Percentiles rank a stretch among this genome's conserved stretches.
Evolutionary conservation across 305 asterid genomes (phyloP).

Genomic region (Solanum hybrid): DNA sequence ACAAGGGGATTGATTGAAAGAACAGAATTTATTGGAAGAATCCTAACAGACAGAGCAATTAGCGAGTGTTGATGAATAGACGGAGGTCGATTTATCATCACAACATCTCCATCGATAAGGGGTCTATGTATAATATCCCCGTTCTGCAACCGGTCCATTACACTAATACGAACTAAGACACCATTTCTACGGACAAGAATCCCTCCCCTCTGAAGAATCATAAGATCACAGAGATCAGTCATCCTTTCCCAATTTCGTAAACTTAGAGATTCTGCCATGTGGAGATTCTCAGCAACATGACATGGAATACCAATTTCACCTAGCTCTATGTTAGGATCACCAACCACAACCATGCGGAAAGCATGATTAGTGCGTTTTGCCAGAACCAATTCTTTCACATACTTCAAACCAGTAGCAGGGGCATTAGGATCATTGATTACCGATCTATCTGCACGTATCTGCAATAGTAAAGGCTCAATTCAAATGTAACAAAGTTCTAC

Average conservation of each 20-base stretch:
- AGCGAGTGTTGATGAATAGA: conserved; percentile 95
- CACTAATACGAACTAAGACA: conserved; percentile 31
- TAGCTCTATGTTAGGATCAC: conserved; percentile 69
- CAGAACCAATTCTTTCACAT: conserved; percentile 65
- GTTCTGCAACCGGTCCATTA: conserved; percentile 45
- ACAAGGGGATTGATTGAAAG: conserved; percentile 75
- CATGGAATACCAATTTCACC: conserved; percentile 77
- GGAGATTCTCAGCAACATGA: conserved; percentile 58
- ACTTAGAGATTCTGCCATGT: conserved; percentile 50
- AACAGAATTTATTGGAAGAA: conserved; percentile 58
- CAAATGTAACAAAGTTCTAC: conserved; percentile 3
- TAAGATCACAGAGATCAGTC: conserved; percentile 39
- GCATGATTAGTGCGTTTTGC: conserved; percentile 76
- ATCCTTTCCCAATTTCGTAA: conserved; percentile 54
- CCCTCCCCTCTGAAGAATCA: conserved; percentile 44
- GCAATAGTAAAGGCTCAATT: conserved; percentile 28
- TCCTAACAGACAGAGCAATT: conserved; percentile 58
- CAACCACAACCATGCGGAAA: conserved; percentile 90
- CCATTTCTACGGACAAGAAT: conserved; percentile 52
- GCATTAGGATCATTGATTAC: conserved; percentile 43
- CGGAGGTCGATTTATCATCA: conserved; percentile 88
- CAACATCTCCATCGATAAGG: conserved; percentile 71
- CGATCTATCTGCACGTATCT: conserved; percentile 76
- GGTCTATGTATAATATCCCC: conserved; percentile 77
- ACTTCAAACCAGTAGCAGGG: conserved; percentile 63